Percentiles rank a stretch among this genome's conserved stretches.
Evolutionary conservation across 768 basidiomycete species (phyloP).

Genomic region (Pilatotrama ljubarskyi): DNA sequence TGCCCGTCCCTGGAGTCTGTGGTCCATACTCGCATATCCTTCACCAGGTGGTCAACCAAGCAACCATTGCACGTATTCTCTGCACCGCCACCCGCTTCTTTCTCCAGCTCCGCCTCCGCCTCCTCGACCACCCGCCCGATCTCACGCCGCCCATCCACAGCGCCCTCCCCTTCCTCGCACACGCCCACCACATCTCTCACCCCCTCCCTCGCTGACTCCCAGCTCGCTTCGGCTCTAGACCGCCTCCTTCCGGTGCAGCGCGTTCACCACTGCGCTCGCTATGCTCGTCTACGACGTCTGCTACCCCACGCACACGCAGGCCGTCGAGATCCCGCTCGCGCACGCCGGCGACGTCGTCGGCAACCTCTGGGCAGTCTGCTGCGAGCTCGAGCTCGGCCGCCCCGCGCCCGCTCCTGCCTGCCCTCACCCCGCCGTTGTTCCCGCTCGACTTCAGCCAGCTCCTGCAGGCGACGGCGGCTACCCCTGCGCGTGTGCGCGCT

Average conservation of each 20-base stretch:
- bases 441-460: conserved; percentile 77
- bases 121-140: conserved; percentile 11
- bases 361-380: conserved; percentile 82
- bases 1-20: neutral
- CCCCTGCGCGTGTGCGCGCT: conserved; percentile 41
- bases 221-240: conserved; percentile 24
- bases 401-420: conserved; percentile 52
- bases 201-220: conserved; percentile 30
- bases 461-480: conserved; percentile 72
- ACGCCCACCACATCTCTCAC: conserved; percentile 2
- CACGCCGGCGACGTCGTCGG: conserved; percentile 77
- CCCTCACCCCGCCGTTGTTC: conserved; percentile 67
- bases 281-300: conserved; percentile 84
- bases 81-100: conserved; percentile 33
- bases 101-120: conserved; percentile 33
- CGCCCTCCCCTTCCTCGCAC: conserved; percentile 10
- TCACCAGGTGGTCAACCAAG: conserved; percentile 60
- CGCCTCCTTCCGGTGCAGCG: conserved; percentile 36
- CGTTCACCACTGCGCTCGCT: conserved; percentile 79
- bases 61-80: conserved; percentile 66
- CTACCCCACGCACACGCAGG: conserved; percentile 83
- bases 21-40: neutral
- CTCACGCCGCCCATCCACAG: conserved; percentile 16
- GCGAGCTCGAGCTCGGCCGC: conserved; percentile 69
- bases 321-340: conserved; percentile 69